phyloP scores from a whole-genome alignment of 805 yeast genomes.

The Metschnikowia baotianmanensis region DNA sequence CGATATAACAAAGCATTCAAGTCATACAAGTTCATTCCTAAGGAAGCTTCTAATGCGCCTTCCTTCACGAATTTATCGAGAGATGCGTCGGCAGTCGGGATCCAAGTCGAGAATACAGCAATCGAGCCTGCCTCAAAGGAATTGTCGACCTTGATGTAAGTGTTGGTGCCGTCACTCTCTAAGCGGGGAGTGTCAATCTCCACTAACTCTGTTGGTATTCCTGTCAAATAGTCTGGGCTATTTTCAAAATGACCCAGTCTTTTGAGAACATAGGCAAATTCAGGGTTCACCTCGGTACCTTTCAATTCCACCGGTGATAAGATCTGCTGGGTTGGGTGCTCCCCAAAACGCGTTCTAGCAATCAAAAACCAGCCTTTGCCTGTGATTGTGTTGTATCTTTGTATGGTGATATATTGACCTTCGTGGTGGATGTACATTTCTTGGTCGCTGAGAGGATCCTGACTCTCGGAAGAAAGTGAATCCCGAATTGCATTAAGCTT shows the following conservation, averaged over 20 bases:
- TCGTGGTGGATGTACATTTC: conserved; percentile 95
- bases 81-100: conserved; percentile 60
- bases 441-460: conserved; percentile 55
- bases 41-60: conserved; percentile 76
- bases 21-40: conserved; percentile 58
- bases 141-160: conserved; percentile 57
- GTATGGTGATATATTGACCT: conserved; percentile 88
- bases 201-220: conserved; percentile 64
- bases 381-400: conserved; percentile 75
- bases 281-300: conserved; percentile 58
- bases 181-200: conserved; percentile 52
- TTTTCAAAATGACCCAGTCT: conserved; percentile 49
- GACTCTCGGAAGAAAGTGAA: conserved; percentile 52
- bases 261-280: conserved; percentile 56
- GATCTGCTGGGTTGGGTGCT: conserved; percentile 45
- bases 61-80: conserved; percentile 65
- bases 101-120: conserved; percentile 72
- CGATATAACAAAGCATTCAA: conserved; percentile 72
- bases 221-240: conserved; percentile 44
- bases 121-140: conserved; percentile 87
- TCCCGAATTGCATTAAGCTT: conserved; percentile 57
- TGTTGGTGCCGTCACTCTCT: conserved; percentile 42
- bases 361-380: conserved; percentile 88
- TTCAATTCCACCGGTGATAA: conserved; percentile 56
- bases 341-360: conserved; percentile 76